These are phyloP conservation scores for Penicillium silybi DNA, from an alignment of 495 filamentous ascomycete genomes.

Conservation along the genomic window DNA sequence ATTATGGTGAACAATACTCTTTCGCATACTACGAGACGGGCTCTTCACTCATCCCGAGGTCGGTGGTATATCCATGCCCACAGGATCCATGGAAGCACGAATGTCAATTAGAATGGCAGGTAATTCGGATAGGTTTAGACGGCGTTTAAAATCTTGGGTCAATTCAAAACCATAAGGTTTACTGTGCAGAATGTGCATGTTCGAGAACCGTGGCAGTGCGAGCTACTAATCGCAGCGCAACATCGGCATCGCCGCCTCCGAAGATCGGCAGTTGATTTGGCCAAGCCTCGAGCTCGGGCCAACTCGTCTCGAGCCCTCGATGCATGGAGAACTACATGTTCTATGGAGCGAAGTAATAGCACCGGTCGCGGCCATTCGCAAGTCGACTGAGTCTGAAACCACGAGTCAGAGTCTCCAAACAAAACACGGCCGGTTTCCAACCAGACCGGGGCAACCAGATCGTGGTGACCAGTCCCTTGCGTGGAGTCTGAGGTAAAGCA, in stretches of 20 bases:
- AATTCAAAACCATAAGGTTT: background rate
- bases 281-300: background rate
- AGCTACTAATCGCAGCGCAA: background rate
- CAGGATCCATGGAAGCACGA: background rate
- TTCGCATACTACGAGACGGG: background rate
- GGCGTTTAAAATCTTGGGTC: background rate
- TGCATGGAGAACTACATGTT: background rate
- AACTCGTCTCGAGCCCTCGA: background rate
- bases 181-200: background rate
- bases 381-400: slow-evolving; percentile 9
- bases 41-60: background rate
- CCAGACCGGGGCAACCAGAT: slow-evolving; percentile 6
- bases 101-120: background rate
- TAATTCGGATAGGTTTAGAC: background rate
- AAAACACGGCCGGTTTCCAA: slow-evolving; percentile 15
- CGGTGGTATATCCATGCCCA: background rate
- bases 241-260: background rate
- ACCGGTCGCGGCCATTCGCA: background rate
- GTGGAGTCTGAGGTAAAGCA: slow-evolving; percentile 6
- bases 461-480: slow-evolving; percentile 19
- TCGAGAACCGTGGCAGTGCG: background rate
- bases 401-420: slow-evolving; percentile 6
- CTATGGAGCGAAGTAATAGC: background rate
- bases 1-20: background rate
- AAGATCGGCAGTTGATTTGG: too few relatives aligned